Evolutionary conservation across 1,284 basidiomycete species (phyloP), one percentile per base, ranked within the genome.

Genomic region (Irpex sp.): DNA sequence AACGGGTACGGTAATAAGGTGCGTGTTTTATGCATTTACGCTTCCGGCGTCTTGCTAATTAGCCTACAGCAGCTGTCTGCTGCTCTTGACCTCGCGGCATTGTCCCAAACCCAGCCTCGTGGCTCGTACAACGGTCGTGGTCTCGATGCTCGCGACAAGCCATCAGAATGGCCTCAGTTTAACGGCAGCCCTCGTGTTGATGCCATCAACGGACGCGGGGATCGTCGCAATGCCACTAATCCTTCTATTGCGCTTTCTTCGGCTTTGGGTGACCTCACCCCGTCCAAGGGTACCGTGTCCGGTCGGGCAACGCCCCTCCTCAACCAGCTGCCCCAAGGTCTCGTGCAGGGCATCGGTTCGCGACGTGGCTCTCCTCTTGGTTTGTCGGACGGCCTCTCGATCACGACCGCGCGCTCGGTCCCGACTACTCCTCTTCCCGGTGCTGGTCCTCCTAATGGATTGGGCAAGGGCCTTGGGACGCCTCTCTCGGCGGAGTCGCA

Each of bases 141-240:
- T 35, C 76, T 84, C 61, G 86, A 89, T 57, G 75, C 79, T 35
- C 81, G 85, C 17, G 86, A 90, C 71, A 93, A 93, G 73, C 82
- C 90, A 1, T 94, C 94, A 2, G 95, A 98, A 74, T 98, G 96
- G 96, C 93, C 95, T 51, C 93, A 92, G 72, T 97, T 95, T 76
- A 82, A 85, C 60, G 83, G 85, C 60, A 80, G 81, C 57, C 77
- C 83, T 61, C 84, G 87, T 71, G 79, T 78, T 60, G 89, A 90
- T 55, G 78, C 79, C 31, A 70, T 85, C 57, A 74, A 75, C 60
- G 61, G 58, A 17, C 57, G 61, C 26, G 57, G 21, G 7, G 87
- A 89, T 60, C 84, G 88, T 65, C 85, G 88, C 56, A 86, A 79
- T 21, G 86, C 87, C 51, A 90, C 89, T 2, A 91, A 89, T 71